Percentiles rank a stretch among this genome's conserved stretches.
Conservation (phyloP, 169 alveolate species). For the Besnoitia besnoiti region DNA sequence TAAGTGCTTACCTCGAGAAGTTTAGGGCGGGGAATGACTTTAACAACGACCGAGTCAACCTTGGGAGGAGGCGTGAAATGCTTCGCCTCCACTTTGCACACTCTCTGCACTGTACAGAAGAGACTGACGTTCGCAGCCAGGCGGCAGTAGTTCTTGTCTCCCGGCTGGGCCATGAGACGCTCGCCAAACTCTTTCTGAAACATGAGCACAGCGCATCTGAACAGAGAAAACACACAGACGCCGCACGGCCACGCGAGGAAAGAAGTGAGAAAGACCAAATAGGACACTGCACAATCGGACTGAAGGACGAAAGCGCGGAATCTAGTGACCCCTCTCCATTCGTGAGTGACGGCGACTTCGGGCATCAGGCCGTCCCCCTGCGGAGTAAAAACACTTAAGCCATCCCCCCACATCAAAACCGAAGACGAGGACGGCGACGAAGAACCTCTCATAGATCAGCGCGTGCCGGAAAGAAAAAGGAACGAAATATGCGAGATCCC, state of each 20-base stretch:
- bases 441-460: no score
- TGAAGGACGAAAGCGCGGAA: neutral
- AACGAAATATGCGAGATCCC: no score
- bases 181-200: slow-evolving; percentile 99
- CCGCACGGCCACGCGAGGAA: neutral
- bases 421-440: no score
- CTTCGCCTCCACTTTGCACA: slow-evolving; percentile 95
- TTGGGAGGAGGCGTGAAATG: slow-evolving; percentile 99
- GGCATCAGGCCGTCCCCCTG: no score
- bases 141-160: slow-evolving; percentile 95
- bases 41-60: slow-evolving; percentile 98
- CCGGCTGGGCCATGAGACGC: slow-evolving; percentile 95
- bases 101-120: slow-evolving; percentile 88
- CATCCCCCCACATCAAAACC: no score
- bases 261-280: neutral
- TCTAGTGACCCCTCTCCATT: no score
- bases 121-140: slow-evolving; percentile 90
- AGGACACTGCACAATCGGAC: neutral
- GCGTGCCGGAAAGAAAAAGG: no score
- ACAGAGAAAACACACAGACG: neutral
- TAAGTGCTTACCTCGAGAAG: slow-evolving; percentile 82
- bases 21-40: slow-evolving; percentile 95
- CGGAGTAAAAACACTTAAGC: no score
- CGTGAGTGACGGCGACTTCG: no score
- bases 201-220: slow-evolving; percentile 98